Evolutionary conservation across 306 rosid genomes (phyloP), one percentile per base, ranked within the genome.

Genomic region (Chamaecrista fasciculata): DNA sequence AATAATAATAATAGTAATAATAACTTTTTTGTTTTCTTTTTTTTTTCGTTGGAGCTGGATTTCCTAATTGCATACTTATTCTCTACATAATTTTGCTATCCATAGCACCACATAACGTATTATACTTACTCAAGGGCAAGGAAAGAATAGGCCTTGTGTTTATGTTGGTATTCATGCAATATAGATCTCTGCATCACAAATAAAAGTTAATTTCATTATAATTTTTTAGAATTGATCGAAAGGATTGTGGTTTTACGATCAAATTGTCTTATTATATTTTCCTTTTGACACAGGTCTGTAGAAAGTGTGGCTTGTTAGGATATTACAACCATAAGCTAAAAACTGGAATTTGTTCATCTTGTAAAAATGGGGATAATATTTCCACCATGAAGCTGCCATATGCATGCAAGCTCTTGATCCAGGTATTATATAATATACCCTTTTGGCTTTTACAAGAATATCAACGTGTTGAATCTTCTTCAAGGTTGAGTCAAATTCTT

Each of bases 401-500:
- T 69, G 95, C 98, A 18, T 94, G 98, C 92, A 94, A 90, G 79
- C 97, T 94, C 77, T 81, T 94, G 75, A 84, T 94, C 71, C 97
- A 94, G 94, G 97, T 92, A 68, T 73, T 6, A 34, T 43, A 55
- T 50, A n/a, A n/a, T 6, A 60, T 57, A 2, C 50, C 31, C 4
- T n/a, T n/a, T n/a, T n/a, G n/a, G n/a, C n/a, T n/a, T n/a, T n/a
- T 46, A 43, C 66, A 55, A 29, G 53, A 20, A 37, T 43, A 2
- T 59, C 39, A 2, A 14, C 5, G 11, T 4, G 25, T 47, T 44
- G 33, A 28, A 39, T 52, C 34, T 25, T 64, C 46, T 40, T 34
- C 36, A 26, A 26, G 66, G 5, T 58, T 8, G 6, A 58, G 43
- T 59, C 34, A 31, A 14, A 63, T 40, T 6, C 11, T 48, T n/a